Base-by-base conservation (phyloP, 371 early-diverging fungal genomes). In the Mucor mucedo region DNA sequence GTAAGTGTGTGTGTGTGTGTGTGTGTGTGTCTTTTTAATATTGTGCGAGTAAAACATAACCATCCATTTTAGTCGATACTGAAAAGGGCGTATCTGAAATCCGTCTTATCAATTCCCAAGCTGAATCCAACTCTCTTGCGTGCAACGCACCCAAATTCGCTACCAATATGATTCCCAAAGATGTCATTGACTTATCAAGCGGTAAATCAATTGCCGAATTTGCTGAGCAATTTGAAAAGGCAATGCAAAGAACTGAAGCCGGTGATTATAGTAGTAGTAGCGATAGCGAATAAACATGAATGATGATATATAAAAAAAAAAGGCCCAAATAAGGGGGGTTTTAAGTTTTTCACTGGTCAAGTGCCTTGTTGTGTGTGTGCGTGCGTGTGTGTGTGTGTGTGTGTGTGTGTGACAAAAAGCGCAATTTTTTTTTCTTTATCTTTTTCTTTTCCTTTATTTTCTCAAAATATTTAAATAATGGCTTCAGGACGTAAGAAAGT, bases 151-250 rank as follows among this genome's bases (percentile, higher is more conserved):
- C 89, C 2, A 74, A 78, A 53, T 90, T 86, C 70, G 76, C 87
- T 5, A 78, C 84, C 10, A 91, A 90, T 57, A 83, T 91, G 59
- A 75, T 91, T 11, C 94, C 94, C 0, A 83, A 83, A 16, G 94
- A 94, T 53, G 87, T 88, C 9, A 75, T 93, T 41, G 94, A 91
- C 57, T 66, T 92, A n/a, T 89, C 92, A 0, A 76, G 87, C 63
- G 91, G 90, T 4, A 80, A 80, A 56, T 81, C 88, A 0, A 84
- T 93, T 47, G 88, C 88, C 2, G 88, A 89, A 52, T 93, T 93
- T 77, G 90, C 91, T 42, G 84, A 85, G 62, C 77, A 81, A 33
- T 86, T 86, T 58, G 81, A 85, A 63, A 77, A 77, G 32, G 84
- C 76, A 27, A 82, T 79, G 83, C 57, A 60, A 53, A 52, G 57